Conservation (phyloP, 306 rosid species). For the Chamaecrista fasciculata region DNA sequence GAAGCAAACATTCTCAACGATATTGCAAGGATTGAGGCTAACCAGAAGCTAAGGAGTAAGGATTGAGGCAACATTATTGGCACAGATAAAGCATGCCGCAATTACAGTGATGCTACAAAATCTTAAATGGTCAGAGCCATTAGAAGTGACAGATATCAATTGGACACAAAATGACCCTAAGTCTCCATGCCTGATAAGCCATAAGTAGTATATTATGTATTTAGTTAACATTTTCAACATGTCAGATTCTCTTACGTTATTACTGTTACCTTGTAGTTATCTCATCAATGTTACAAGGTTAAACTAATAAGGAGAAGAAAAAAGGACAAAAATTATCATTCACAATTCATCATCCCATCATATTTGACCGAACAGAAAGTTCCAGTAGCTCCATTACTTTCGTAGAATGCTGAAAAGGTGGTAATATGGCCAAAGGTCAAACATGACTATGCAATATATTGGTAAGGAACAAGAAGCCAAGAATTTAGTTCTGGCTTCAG, state of each 20-base stretch:
- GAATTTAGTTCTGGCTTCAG: not conserved
- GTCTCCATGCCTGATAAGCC: no score
- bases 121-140: no score
- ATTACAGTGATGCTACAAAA: no score
- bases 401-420: not conserved
- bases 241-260: no score
- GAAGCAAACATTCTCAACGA: slow-evolving; percentile 22
- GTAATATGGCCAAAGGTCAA: not conserved
- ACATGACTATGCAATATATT: not conserved
- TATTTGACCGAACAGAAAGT: not conserved
- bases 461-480: not conserved
- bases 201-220: no score
- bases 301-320: not conserved
- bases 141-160: no score
- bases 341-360: not conserved
- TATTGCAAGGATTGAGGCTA: slow-evolving; percentile 11
- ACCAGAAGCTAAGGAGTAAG: slow-evolving; percentile 11
- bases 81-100: not conserved
- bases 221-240: no score
- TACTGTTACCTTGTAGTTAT: no score
- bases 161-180: no score
- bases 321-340: not conserved
- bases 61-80: not conserved
- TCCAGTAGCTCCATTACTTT: not conserved
- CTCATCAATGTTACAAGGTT: not conserved